Base-by-base conservation (phyloP, 331 rosid species). In the Spiraea crenata region DNA sequence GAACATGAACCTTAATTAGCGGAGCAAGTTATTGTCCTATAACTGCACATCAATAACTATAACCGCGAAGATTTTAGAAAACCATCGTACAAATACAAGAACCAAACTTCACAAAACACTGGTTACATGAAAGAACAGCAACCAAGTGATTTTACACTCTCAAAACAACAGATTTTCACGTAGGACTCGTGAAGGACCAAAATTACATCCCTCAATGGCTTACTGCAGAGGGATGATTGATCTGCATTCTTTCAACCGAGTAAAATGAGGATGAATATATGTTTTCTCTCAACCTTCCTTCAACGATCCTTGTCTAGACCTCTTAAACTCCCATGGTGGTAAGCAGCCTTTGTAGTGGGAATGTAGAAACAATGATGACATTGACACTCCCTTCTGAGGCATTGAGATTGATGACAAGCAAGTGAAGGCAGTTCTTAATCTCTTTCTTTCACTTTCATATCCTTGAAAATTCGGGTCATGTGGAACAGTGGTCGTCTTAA, bases 331-430 rank as follows among this genome's bases (percentile, higher is more conserved):
- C 97, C 96, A 93, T 7, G 91, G 96, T 4, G 97, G 95, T 40
- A 93, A 69, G 76, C 97, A 91, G 59, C 97, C 97, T 80, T 93
- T 93, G 68, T 89, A 88, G 74, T 91, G 99, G 44, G 97, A 91
- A 74, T 91, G 99, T 66, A 93, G 83, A 81, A 89, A 87, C 77
- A 91, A 73, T 0, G 97, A 93, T 6, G 96, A 86, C 96, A 89
- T 87, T 5, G 96, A 89, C 62, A 93, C 96, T 84, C 89, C 91
- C 78, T 69, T 82, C 50, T 83, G 96, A 12, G 87, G 86, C 84
- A 90, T 76, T 0, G 97, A 93, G 61, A 93, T 82, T 11, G 99
- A 89, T 15, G 96, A 81, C 78, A 89, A 83, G 70, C 95, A 91
- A 77, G 90, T 78, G 74, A 93, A 93, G 15, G 88, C 82, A 1